Evolutionary conservation across 1,284 basidiomycete species (phyloP).

Genomic region (Apiotrichum gamsii): DNA sequence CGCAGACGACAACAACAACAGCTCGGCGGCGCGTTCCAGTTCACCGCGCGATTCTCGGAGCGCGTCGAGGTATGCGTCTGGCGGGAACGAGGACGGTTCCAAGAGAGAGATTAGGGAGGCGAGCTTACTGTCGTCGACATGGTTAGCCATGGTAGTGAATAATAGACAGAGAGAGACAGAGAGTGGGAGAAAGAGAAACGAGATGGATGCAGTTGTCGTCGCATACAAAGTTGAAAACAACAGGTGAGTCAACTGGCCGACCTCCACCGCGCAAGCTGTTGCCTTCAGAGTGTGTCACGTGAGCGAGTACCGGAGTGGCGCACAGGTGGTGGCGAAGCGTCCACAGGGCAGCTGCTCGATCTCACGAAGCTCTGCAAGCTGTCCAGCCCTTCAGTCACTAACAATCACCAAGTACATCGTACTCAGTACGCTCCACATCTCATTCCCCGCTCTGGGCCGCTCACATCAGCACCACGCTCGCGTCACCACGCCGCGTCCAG

Average conservation of each 20-base stretch:
- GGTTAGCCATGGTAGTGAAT: no score
- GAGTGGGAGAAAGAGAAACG: background rate
- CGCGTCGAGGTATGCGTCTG: slow-evolving; percentile 52
- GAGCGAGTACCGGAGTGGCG: background rate
- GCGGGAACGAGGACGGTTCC: slow-evolving; percentile 34
- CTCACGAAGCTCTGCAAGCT: no score
- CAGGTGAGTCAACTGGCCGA: slow-evolving; percentile 8
- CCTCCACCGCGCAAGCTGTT: slow-evolving; percentile 1
- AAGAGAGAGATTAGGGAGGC: slow-evolving; percentile 37
- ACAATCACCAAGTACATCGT: no score
- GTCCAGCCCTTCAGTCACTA: no score
- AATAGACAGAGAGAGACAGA: background rate
- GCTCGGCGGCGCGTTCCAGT: slow-evolving; percentile 55
- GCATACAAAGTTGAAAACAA: no score
- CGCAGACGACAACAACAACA: slow-evolving; percentile 46
- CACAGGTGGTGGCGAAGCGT: background rate
- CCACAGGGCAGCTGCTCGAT: background rate
- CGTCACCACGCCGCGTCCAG: no score
- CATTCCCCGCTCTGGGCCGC: no score
- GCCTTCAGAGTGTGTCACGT: slow-evolving; percentile 2
- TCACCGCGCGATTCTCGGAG: slow-evolving; percentile 59
- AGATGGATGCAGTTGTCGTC: background rate
- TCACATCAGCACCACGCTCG: no score
- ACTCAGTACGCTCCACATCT: no score
- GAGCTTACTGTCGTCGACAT: slow-evolving; percentile 33